Evolutionary conservation across 345 rosid genomes (phyloP).

Genomic region (Ceriops decandra): DNA sequence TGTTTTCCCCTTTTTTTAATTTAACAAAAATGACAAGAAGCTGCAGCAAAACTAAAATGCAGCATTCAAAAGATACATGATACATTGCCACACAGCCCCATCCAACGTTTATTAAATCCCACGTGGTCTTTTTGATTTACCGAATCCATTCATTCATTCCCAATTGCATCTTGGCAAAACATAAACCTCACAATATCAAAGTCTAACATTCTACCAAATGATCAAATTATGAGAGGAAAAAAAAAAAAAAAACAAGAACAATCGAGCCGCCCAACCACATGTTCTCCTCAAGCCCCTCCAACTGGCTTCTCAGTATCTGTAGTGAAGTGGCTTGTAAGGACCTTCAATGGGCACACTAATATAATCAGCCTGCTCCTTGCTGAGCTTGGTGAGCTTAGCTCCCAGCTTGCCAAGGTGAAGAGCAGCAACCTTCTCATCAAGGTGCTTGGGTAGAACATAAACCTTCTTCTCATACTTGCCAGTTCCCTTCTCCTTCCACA

Average conservation of each 20-base stretch:
- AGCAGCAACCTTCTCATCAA: conserved; percentile 90
- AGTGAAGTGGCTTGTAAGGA: conserved; percentile 92
- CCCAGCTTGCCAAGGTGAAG: conserved; percentile 96
- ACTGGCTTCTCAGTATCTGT: conserved; percentile 66
- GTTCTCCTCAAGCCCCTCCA: background rate
- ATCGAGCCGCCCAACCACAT: conserved; percentile 8
- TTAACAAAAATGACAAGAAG: background rate
- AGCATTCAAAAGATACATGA: background rate
- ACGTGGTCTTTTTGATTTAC: conserved; percentile 18
- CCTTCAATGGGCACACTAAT: conserved; percentile 80
- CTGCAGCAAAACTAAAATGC: conserved; percentile 14
- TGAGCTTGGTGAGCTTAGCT: conserved; percentile 75
- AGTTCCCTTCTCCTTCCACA: conserved; percentile 69
- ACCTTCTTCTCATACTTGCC: conserved; percentile 97
- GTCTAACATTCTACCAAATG: conserved; percentile 15
- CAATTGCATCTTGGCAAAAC: conserved; percentile 21
- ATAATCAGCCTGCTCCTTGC: conserved; percentile 87
- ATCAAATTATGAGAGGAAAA: conserved; percentile 10
- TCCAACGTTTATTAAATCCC: conserved; percentile 36
- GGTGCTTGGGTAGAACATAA: conserved; percentile 90
- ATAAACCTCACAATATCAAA: conserved; percentile 23
- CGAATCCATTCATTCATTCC: conserved; percentile 5
- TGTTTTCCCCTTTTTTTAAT: too few relatives aligned
- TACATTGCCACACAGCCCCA: conserved; percentile 34
- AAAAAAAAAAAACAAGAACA: background rate